Evolutionary conservation across 805 yeast genomes (phyloP), one percentile per base, ranked within the genome.

Genomic region (Hanseniaspora taiwanica): DNA sequence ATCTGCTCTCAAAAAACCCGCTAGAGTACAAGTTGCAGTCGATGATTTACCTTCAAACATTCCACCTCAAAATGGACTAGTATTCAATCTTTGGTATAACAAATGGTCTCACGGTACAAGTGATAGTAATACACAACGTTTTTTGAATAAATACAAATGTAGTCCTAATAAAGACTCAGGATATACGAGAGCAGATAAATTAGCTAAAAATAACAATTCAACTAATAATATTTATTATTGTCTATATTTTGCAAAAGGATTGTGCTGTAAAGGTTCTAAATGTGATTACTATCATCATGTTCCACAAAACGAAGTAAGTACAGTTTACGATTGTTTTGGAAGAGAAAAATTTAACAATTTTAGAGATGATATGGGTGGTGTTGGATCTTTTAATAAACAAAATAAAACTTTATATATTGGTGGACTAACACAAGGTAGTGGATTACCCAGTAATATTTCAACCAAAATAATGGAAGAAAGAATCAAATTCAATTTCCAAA

Each of bases 341-440:
- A 64, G 98, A 44, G 94, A 83, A 52, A 84, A 81, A 56, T 80
- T 80, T 46, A 66, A 81, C 1, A 81, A 76, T 37, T 84, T 83
- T 51, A 64, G 86, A 48, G 96, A 89, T 48, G 97, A 89, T 59
- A 86, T 86, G 96, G 76, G 81, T 21, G 98, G 98, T 25, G 79
- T 86, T 3, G 98, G 97, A 0, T 76, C 84, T 19, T 77, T 89
- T 54, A 67, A 71, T 48, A 62, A 66, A 27, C 64, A 65, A n/a
- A 87, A 86, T 54, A 61, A 76, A 40, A 85, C 96, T 0, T 56
- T 89, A 2, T 87, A 79, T 53, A 72, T 89, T 2, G 91, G 93
- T 74, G 47, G 66, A 55, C 16, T 71, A 57, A 9, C 20, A 17
- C 21, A 17, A 12, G 36, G 36, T 7, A 31, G 57, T 64, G 52